phyloP scores from a whole-genome alignment of 148 eudicot genomes.

The Pouteria glomerata region DNA sequence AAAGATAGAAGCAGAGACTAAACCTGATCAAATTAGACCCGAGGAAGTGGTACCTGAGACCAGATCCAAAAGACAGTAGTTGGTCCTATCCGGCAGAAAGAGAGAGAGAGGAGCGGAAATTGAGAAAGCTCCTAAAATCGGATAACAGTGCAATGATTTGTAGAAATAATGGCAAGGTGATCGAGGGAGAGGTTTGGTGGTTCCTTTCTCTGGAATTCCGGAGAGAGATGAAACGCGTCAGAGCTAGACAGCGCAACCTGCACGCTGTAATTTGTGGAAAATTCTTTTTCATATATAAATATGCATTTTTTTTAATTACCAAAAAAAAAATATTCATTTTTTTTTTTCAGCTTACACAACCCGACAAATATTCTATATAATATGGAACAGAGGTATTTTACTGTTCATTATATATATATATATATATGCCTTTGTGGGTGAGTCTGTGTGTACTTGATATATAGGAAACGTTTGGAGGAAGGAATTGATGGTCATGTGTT shows the following conservation, averaged over 20 bases:
- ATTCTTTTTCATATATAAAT: too few relatives aligned
- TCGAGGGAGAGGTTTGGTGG: neutral
- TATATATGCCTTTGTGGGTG: too few relatives aligned
- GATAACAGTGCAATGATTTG: neutral
- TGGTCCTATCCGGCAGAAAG: constrained; percentile 2
- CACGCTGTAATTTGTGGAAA: constrained; percentile 25
- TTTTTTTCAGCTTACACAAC: too few relatives aligned
- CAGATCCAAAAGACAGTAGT: neutral
- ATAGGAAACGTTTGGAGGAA: neutral
- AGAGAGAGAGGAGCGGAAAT: neutral
- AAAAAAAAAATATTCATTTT: too few relatives aligned
- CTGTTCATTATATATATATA: too few relatives aligned
- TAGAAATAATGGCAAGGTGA: neutral
- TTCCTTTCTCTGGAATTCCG: neutral
- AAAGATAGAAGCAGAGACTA: constrained; percentile 1
- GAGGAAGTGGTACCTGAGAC: constrained; percentile 7
- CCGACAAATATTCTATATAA: too few relatives aligned
- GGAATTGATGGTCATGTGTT: neutral
- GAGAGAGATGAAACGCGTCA: constrained; percentile 9
- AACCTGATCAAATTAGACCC: constrained; percentile 19
- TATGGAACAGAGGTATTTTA: too few relatives aligned
- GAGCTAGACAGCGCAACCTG: constrained; percentile 37
- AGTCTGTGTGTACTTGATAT: too few relatives aligned
- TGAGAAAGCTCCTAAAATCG: constrained; percentile 3
- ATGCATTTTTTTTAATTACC: too few relatives aligned